Percentiles rank a stretch among this genome's conserved stretches.
Conservation (phyloP, 192 early-diverging fungal species). For the Endogone sp. region DNA sequence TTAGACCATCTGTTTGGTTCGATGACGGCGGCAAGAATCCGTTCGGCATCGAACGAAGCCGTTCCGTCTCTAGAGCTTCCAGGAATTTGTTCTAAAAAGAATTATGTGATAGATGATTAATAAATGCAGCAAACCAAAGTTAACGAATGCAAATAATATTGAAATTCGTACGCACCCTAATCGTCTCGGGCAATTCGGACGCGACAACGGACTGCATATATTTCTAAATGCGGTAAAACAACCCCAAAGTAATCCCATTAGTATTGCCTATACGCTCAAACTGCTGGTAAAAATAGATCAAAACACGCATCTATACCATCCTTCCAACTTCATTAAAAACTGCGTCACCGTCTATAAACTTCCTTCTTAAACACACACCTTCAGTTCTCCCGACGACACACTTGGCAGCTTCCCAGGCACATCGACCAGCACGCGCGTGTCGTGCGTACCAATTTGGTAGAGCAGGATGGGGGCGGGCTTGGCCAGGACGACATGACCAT, state of each 20-base stretch:
- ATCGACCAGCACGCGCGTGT: slow-evolving; percentile 89
- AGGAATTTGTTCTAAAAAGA: slow-evolving; percentile 38
- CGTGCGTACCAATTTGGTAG: slow-evolving; percentile 85
- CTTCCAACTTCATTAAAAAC: too few relatives aligned
- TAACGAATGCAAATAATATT: not conserved
- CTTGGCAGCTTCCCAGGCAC: slow-evolving; percentile 87
- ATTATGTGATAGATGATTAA: slow-evolving; percentile 18
- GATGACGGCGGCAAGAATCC: slow-evolving; percentile 80
- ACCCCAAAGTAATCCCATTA: not conserved
- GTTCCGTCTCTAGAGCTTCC: slow-evolving; percentile 62
- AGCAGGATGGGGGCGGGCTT: slow-evolving; percentile 82
- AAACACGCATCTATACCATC: too few relatives aligned
- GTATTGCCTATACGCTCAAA: slow-evolving; percentile 2
- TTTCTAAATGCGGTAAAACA: not conserved
- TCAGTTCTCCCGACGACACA: slow-evolving; percentile 55
- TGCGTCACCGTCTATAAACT: too few relatives aligned
- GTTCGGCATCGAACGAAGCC: slow-evolving; percentile 87
- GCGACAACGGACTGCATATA: slow-evolving; percentile 63
- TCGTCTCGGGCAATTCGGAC: slow-evolving; percentile 64
- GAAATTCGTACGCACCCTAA: slow-evolving; percentile 36
- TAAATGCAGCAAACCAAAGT: slow-evolving; percentile 1
- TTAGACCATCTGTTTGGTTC: slow-evolving; percentile 70
- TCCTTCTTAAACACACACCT: too few relatives aligned
- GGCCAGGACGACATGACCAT: slow-evolving; percentile 91
- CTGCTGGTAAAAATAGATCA: too few relatives aligned